Conservation (phyloP, 2,329 filamentous ascomycete genomes). For the Aureobasidium sp. region DNA sequence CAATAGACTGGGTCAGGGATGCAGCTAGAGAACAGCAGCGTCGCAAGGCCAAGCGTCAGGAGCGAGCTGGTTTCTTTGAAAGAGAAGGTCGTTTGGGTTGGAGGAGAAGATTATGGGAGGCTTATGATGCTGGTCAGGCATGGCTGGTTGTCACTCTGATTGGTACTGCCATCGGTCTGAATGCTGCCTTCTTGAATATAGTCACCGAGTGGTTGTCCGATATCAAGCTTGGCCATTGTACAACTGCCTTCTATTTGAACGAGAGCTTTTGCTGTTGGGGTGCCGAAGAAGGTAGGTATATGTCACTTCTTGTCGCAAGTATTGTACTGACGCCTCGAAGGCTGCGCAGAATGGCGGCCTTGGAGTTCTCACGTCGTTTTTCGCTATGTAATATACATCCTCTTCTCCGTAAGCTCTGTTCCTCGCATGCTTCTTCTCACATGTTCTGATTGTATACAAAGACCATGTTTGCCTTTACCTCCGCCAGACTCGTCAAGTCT, state of each 20-base stretch:
- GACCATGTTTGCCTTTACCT: slow-evolving; percentile 64
- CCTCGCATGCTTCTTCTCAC: neutral
- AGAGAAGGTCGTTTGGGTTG: slow-evolving; percentile 62
- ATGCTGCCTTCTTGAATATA: slow-evolving; percentile 89
- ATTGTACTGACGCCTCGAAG: slow-evolving; percentile 31
- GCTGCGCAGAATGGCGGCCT: slow-evolving; percentile 78
- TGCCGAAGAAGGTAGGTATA: slow-evolving; percentile 55
- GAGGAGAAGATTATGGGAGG: slow-evolving; percentile 71
- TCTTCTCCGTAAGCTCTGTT: slow-evolving; percentile 58
- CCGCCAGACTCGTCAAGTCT: slow-evolving; percentile 75
- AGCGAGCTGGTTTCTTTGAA: slow-evolving; percentile 64
- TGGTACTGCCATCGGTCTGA: slow-evolving; percentile 83
- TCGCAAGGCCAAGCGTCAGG: slow-evolving; percentile 64
- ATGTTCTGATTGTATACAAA: neutral
- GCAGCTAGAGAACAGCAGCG: slow-evolving; percentile 81
- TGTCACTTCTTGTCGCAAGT: slow-evolving; percentile 32
- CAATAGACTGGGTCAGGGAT: slow-evolving; percentile 99
- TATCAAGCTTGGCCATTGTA: slow-evolving; percentile 89
- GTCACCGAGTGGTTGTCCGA: slow-evolving; percentile 95
- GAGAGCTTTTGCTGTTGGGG: slow-evolving; percentile 98
- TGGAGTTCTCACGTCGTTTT: slow-evolving; percentile 73
- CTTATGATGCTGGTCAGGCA: slow-evolving; percentile 91
- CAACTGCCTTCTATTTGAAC: slow-evolving; percentile 92
- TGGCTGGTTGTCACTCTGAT: slow-evolving; percentile 98
- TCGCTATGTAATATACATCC: slow-evolving; percentile 83